phyloP scores from a whole-genome alignment of 352 stramenopile species.

The Phytophthora palmivora region DNA sequence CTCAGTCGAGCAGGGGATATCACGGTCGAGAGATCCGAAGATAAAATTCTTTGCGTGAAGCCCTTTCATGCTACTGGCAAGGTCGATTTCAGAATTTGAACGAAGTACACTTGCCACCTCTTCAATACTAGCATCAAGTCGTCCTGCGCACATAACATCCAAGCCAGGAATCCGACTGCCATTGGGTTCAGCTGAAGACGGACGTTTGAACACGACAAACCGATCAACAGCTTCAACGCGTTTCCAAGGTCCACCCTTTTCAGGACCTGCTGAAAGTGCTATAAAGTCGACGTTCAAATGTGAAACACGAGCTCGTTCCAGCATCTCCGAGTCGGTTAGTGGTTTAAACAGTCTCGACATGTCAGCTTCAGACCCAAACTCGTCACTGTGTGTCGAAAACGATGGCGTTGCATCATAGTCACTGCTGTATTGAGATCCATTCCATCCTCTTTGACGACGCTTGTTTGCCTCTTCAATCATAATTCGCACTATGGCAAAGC shows the following conservation, averaged over 20 bases:
- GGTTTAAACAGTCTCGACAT: constrained; percentile 2
- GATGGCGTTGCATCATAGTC: constrained; percentile 7
- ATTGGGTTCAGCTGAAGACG: neutral
- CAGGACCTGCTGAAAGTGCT: constrained; percentile 27
- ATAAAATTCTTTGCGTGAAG: constrained; percentile 46
- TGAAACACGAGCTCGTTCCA: constrained; percentile 30
- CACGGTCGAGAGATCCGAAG: constrained; percentile 42
- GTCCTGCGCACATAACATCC: constrained; percentile 42
- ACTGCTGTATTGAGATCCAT: constrained; percentile 11
- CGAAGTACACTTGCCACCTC: constrained; percentile 36
- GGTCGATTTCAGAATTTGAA: constrained; percentile 21
- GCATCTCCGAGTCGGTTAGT: constrained; percentile 22
- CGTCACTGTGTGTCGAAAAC: constrained; percentile 24
- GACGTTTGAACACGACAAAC: constrained; percentile 38
- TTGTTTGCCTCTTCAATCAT: constrained; percentile 19
- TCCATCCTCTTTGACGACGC: constrained; percentile 5
- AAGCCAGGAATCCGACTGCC: constrained; percentile 19
- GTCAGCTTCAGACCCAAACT: neutral
- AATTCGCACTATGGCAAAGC: constrained; percentile 16
- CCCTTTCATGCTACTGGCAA: constrained; percentile 38
- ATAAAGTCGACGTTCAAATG: constrained; percentile 34
- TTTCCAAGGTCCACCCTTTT: constrained; percentile 26
- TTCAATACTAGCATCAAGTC: constrained; percentile 37
- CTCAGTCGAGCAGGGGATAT: constrained; percentile 23
- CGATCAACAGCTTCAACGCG: constrained; percentile 29